Evolutionary conservation across 169 alveolate genomes (phyloP), one percentile per base, ranked within the genome.

Genomic region (Plasmodium fragile): DNA sequence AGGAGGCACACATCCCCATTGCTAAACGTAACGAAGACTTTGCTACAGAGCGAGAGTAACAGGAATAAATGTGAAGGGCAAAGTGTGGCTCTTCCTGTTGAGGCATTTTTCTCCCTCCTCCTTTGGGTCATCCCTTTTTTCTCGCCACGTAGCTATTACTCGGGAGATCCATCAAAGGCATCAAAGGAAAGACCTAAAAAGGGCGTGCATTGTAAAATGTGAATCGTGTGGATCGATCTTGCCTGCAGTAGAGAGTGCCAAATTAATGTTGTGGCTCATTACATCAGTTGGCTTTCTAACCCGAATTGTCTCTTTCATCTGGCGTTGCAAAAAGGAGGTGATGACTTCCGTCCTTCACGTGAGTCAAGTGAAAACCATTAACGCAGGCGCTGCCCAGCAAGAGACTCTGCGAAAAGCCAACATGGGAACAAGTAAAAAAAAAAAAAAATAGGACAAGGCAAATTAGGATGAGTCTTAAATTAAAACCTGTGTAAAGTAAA

Each of bases 131-230:
- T 3, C 3, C 11, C 11, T 7, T 6, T 16, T 28, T 41, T 79
- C 65, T 36, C 52, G 0, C 41, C 41, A n/a, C 52, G 52, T 49
- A n/a, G 53, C n/a, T 2, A 81, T 81, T 77, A 87, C 93, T 87
- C 90, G 11, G 89, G 53, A 22, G 79, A 78, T 43, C 36, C 81
- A 65, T 87, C 89, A 18, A 87, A 65, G 3, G 93, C 82, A 22
- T 75, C 93, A 77, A 87, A 87, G 45, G 90, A 87, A 53, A 87
- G 77, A 6, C 93, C 93, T 87, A 87, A 36, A 87, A 77, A 59
- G 18, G 45, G 22, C 6, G 11, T n/a, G 34, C 71, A 41, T 39
- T 22, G 49, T 39, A 73, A 34, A 73, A 49, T 49, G 59, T 49
- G 59, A 49, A 13, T 49, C 7, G 22, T 13, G 18, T 49, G 18